Conservation (phyloP, 345 rosid species). For the Murraya paniculata region DNA sequence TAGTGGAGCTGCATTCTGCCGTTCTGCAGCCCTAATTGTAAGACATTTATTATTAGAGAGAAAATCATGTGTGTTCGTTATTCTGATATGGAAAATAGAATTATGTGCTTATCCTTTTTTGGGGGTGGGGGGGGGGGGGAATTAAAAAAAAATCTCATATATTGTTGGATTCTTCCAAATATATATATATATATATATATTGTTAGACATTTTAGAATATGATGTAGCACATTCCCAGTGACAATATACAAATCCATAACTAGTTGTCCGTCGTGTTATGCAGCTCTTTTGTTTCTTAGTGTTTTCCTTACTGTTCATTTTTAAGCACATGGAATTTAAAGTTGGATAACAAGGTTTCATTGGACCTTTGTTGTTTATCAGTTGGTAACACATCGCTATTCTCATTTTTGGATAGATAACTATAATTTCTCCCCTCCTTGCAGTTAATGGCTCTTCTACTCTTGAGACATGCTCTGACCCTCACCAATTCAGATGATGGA, state of each 20-base stretch:
- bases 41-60: slow-evolving; percentile 18
- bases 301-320: background rate
- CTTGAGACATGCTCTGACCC: slow-evolving; percentile 80
- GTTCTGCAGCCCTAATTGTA: slow-evolving; percentile 93
- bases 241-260: background rate
- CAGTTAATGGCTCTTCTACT: slow-evolving; percentile 96
- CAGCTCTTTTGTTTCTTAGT: background rate
- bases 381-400: background rate
- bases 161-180: background rate
- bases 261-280: background rate
- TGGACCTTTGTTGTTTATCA: background rate
- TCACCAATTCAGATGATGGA: slow-evolving; percentile 64
- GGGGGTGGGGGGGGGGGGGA: background rate
- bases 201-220: background rate
- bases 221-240: background rate
- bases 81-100: background rate
- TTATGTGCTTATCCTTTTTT: background rate
- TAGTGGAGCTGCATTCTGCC: slow-evolving; percentile 95
- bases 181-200: too few relatives aligned
- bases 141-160: background rate
- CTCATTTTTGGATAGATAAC: background rate
- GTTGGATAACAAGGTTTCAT: background rate
- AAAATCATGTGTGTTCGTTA: background rate
- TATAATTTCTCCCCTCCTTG: slow-evolving; percentile 7
- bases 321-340: background rate